A percentile compares a stretch with the other conserved stretches of the same genome.
phyloP scores from a whole-genome alignment of 768 basidiomycete genomes.

The Panaeolus cyanescens region DNA sequence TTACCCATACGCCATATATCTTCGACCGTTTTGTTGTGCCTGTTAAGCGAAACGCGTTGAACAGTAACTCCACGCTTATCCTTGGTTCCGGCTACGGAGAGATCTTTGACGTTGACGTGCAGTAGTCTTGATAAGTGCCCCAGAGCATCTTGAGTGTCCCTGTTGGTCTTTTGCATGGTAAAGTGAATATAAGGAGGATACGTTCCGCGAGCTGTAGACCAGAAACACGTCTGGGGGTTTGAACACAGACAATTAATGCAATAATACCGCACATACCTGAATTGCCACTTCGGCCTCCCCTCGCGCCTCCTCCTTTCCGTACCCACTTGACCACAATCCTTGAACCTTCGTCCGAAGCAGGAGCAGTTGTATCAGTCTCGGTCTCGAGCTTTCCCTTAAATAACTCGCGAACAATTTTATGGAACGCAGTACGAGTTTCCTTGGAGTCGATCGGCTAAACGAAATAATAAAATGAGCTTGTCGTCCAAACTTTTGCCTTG shows the following conservation, averaged over 20 bases:
- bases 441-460: conserved; percentile 83
- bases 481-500: conserved; percentile 13
- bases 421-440: conserved; percentile 77
- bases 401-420: conserved; percentile 75
- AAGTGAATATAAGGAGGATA: conserved; percentile 94
- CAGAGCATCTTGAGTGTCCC: conserved; percentile 95
- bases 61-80: conserved; percentile 98
- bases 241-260: background rate
- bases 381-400: conserved; percentile 87
- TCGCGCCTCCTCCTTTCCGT: conserved; percentile 46
- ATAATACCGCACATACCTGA: conserved; percentile 18
- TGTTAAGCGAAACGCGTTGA: conserved; percentile 82
- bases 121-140: conserved; percentile 75
- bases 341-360: conserved; percentile 64
- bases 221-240: conserved; percentile 12
- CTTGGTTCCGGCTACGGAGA: conserved; percentile 94
- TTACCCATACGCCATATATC: conserved; percentile 87
- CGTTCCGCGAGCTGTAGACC: conserved; percentile 56
- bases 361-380: conserved; percentile 63
- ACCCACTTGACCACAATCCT: conserved; percentile 83
- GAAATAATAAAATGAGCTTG: conserved; percentile 7
- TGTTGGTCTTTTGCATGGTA: conserved; percentile 95
- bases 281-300: conserved; percentile 45
- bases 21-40: conserved; percentile 76
- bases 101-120: conserved; percentile 76